These are phyloP conservation scores for Apiospora marii DNA, from an alignment of 2,329 filamentous ascomycete species.

Conservation along the genomic window DNA sequence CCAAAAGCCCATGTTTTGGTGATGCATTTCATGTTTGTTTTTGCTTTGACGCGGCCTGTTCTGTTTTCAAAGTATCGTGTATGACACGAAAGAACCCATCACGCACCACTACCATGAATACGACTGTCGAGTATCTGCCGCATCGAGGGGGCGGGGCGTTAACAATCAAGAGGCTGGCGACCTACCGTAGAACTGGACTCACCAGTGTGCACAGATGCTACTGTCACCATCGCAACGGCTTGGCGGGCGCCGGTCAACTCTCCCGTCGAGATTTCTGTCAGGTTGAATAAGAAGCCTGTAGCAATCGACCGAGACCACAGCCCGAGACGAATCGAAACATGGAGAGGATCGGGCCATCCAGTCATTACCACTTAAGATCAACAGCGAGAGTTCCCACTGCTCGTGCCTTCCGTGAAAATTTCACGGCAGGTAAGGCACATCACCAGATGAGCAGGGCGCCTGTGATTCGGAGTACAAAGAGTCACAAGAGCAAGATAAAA, in stretches of 20 bases:
- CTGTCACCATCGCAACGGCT: too few relatives aligned
- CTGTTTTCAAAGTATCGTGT: too few relatives aligned
- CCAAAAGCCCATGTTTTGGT: too few relatives aligned
- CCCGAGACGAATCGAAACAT: not conserved
- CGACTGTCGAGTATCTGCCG: too few relatives aligned
- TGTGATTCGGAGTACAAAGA: not conserved
- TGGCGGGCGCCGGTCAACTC: not conserved
- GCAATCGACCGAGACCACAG: not conserved
- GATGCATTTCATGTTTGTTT: too few relatives aligned
- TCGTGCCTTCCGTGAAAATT: not conserved
- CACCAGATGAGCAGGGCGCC: not conserved
- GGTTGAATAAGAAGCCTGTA: not conserved
- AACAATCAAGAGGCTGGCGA: too few relatives aligned
- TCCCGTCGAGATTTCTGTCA: not conserved
- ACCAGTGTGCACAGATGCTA: too few relatives aligned
- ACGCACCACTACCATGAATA: too few relatives aligned
- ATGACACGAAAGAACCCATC: too few relatives aligned
- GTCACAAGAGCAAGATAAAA: not conserved
- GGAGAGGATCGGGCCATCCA: not conserved
- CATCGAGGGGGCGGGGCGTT: too few relatives aligned
- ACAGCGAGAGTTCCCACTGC: not conserved
- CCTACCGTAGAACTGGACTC: too few relatives aligned
- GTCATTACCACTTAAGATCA: not conserved
- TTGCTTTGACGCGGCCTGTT: too few relatives aligned
- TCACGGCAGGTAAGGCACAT: not conserved